Percentiles rank a stretch among this genome's conserved stretches.
These are phyloP conservation scores for Mortierella antarctica DNA, from an alignment of 192 early-diverging fungal species.

Conservation along the genomic window DNA sequence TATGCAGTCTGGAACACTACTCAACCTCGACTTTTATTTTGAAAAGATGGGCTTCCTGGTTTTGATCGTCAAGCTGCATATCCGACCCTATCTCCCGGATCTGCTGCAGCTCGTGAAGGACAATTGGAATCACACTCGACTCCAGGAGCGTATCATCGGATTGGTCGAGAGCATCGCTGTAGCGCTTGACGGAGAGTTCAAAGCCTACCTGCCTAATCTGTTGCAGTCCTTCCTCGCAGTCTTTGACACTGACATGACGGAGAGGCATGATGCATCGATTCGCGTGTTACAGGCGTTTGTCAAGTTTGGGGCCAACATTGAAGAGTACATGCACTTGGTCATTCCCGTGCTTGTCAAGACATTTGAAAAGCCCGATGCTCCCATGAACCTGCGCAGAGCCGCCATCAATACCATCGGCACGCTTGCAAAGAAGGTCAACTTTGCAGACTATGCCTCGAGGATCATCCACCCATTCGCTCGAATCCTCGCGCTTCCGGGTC, in stretches of 20 bases:
- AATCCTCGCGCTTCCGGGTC: slow-evolving; percentile 65
- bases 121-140: slow-evolving; percentile 76
- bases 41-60: slow-evolving; percentile 88
- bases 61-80: slow-evolving; percentile 86
- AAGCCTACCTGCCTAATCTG: slow-evolving; percentile 81
- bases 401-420: slow-evolving; percentile 79
- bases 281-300: slow-evolving; percentile 82
- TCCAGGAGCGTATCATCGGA: slow-evolving; percentile 87
- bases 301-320: slow-evolving; percentile 87
- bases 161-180: slow-evolving; percentile 88
- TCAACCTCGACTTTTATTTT: slow-evolving; percentile 91
- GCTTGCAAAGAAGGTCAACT: slow-evolving; percentile 81
- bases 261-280: slow-evolving; percentile 69
- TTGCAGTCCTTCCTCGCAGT: slow-evolving; percentile 88
- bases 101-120: slow-evolving; percentile 84
- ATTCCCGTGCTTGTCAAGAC: slow-evolving; percentile 85
- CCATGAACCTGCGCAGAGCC: slow-evolving; percentile 66
- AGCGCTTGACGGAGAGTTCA: slow-evolving; percentile 90
- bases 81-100: slow-evolving; percentile 86
- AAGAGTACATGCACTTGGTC: slow-evolving; percentile 93
- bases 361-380: slow-evolving; percentile 79
- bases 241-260: slow-evolving; percentile 82
- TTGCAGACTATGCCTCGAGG: slow-evolving; percentile 87
- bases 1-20: slow-evolving; percentile 82
- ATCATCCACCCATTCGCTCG: slow-evolving; percentile 88